Percentiles rank a stretch among this genome's conserved stretches.
These are phyloP conservation scores for Smallanthus sonchifolius DNA, from an alignment of 129 eudicot species.

Conservation along the genomic window DNA sequence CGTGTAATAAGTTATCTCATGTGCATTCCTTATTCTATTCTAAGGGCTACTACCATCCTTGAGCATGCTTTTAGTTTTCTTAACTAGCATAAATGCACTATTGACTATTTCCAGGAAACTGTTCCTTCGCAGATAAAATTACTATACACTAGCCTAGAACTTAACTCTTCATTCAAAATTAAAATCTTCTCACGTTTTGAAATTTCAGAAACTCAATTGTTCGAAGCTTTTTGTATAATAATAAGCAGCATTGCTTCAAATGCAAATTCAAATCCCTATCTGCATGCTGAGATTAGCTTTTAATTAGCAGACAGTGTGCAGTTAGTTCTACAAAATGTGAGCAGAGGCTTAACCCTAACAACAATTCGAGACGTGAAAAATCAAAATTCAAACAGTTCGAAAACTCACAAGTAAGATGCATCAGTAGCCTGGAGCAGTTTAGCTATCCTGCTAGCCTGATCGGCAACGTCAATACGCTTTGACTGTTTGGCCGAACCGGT, in stretches of 20 bases:
- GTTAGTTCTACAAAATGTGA: conserved; percentile 10
- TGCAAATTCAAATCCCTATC: conserved; percentile 13
- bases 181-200: not conserved
- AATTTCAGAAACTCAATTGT: not conserved
- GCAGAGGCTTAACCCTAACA: conserved; percentile 13
- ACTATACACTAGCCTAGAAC: conserved; percentile 3
- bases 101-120: not conserved
- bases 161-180: conserved; percentile 6
- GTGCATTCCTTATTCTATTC: conserved; percentile 9
- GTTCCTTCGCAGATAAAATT: conserved; percentile 1
- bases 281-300: not conserved
- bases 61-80: conserved; percentile 9
- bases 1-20: not conserved
- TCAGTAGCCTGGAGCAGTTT: conserved; percentile 67
- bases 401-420: conserved; percentile 77
- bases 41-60: conserved; percentile 15
- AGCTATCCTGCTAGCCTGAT: conserved; percentile 62
- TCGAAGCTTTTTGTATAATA: not conserved
- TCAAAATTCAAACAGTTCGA: conserved; percentile 19
- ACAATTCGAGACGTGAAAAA: not conserved
- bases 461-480: conserved; percentile 42
- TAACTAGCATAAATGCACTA: conserved; percentile 9
- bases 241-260: conserved; percentile 1
- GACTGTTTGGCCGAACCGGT: conserved; percentile 29
- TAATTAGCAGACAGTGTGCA: not conserved